A percentile compares a stretch with the other conserved stretches of the same genome.
Conservation (phyloP, 1,139 yeast genomes). For the Meyerozyma elateridarum region DNA sequence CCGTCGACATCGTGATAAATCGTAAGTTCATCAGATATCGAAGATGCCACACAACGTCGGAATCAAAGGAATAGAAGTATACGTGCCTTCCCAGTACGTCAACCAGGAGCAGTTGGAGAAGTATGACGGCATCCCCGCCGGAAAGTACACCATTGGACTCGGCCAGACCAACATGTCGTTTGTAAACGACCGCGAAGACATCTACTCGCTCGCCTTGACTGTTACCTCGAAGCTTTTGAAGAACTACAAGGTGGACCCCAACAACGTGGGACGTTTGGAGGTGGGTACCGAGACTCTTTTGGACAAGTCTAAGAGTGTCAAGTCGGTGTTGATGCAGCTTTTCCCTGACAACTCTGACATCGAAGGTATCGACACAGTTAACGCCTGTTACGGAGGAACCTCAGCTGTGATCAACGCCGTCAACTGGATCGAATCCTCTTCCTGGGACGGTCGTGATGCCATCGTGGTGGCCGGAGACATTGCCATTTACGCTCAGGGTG, state of each 20-base stretch:
- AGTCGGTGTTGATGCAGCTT: conserved; percentile 92
- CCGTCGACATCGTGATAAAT: too few species aligned
- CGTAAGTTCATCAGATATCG: too few species aligned
- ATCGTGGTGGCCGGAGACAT: conserved; percentile 97
- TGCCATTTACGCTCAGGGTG: conserved; percentile 94
- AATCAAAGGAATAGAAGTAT: conserved; percentile 91
- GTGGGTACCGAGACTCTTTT: conserved; percentile 97
- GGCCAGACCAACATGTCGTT: conserved; percentile 98
- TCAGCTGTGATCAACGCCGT: conserved; percentile 88
- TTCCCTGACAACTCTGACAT: conserved; percentile 85
- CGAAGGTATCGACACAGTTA: conserved; percentile 94
- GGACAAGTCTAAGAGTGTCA: conserved; percentile 96
- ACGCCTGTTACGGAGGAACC: conserved; percentile 99
- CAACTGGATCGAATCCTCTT: conserved; percentile 93
- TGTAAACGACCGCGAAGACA: conserved; percentile 96
- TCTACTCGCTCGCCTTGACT: conserved; percentile 86
- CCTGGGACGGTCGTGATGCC: conserved; percentile 99
- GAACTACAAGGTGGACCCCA: conserved; percentile 78
- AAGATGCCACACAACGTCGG: conserved; percentile 71
- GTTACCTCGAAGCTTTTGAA: conserved; percentile 71
- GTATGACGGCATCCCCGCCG: conserved; percentile 81
- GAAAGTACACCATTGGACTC: conserved; percentile 96
- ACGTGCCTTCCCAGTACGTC: conserved; percentile 80
- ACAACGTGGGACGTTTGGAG: conserved; percentile 87
- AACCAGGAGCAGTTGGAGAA: conserved; percentile 85